These are phyloP conservation scores for Fusarium tupiense DNA, from an alignment of 2,329 filamentous ascomycete species.

Conservation along the genomic window DNA sequence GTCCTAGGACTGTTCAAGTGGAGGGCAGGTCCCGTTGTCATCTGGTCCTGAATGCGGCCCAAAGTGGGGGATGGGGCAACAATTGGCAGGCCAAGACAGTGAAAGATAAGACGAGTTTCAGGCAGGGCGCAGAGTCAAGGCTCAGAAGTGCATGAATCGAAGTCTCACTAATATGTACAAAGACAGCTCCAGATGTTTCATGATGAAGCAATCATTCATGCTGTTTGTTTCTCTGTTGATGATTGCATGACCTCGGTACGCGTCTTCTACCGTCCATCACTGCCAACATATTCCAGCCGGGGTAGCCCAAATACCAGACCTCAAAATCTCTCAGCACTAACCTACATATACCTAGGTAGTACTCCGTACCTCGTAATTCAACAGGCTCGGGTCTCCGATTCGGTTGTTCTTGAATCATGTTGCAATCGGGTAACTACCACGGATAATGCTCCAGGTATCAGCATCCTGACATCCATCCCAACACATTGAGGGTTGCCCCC, in stretches of 20 bases:
- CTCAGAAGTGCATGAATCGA: slow-evolving; percentile 13
- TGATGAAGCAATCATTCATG: slow-evolving; percentile 19
- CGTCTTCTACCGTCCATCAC: slow-evolving; percentile 10
- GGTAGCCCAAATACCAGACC: not conserved
- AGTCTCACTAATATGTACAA: not conserved
- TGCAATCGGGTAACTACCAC: slow-evolving; percentile 16
- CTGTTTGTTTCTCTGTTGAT: slow-evolving; percentile 5
- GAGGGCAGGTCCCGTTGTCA: not conserved
- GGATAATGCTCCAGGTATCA: not conserved
- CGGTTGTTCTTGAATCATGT: not conserved
- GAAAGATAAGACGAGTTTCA: slow-evolving; percentile 20
- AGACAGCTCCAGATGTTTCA: slow-evolving; percentile 24
- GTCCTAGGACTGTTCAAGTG: not conserved
- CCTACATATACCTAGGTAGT: not conserved
- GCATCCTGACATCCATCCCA: not conserved
- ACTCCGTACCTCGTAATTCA: not conserved
- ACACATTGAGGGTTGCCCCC: slow-evolving; percentile 5
- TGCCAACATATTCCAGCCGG: not conserved
- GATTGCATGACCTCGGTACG: slow-evolving; percentile 12
- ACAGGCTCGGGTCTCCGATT: slow-evolving; percentile 4
- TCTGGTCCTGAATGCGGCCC: slow-evolving; percentile 32
- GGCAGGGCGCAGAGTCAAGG: not conserved
- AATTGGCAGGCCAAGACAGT: slow-evolving; percentile 24
- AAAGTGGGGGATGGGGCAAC: slow-evolving; percentile 38
- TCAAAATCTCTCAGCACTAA: not conserved